Conservation (phyloP, 106 monocot genomes). For the Alisma plantagoaquatica region DNA sequence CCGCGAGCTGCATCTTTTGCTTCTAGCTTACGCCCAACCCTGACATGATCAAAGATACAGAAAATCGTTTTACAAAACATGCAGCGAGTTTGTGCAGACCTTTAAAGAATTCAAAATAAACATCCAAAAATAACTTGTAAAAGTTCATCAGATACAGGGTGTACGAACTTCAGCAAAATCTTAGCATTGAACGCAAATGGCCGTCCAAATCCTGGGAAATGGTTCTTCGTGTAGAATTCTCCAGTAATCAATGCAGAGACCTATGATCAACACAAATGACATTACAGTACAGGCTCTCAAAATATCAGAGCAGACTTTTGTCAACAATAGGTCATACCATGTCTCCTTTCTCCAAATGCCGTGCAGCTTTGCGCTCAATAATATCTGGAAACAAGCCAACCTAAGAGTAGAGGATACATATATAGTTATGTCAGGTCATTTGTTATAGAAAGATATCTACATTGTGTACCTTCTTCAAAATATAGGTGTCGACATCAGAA, state of each 20-base stretch:
- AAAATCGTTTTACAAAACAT: background rate
- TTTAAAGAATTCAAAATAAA: background rate
- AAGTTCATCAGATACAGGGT: background rate
- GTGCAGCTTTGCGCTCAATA: conserved; percentile 61
- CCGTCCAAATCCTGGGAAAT: conserved; percentile 93
- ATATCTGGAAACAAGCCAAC: conserved; percentile 97
- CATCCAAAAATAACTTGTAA: background rate
- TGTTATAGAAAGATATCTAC: background rate
- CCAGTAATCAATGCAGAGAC: conserved; percentile 88
- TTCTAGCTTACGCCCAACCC: conserved; percentile 79
- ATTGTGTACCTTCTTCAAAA: conserved; percentile 72
- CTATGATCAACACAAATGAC: too few relatives aligned
- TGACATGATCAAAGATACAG: conserved; percentile 2
- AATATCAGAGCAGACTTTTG: too few relatives aligned
- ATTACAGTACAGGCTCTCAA: too few relatives aligned
- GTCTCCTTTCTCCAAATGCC: conserved; percentile 78
- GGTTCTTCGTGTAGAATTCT: conserved; percentile 92
- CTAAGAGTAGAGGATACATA: conserved; percentile 14
- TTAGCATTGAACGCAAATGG: conserved; percentile 88
- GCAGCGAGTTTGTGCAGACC: too few relatives aligned
- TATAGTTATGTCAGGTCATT: background rate
- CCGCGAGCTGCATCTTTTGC: conserved; percentile 92
- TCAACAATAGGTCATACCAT: too few relatives aligned
- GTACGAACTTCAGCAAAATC: conserved; percentile 80
- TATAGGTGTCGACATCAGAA: conserved; percentile 63